Evolutionary conservation across 495 filamentous ascomycete genomes (phyloP).

Genomic region (Cercophora scortea): DNA sequence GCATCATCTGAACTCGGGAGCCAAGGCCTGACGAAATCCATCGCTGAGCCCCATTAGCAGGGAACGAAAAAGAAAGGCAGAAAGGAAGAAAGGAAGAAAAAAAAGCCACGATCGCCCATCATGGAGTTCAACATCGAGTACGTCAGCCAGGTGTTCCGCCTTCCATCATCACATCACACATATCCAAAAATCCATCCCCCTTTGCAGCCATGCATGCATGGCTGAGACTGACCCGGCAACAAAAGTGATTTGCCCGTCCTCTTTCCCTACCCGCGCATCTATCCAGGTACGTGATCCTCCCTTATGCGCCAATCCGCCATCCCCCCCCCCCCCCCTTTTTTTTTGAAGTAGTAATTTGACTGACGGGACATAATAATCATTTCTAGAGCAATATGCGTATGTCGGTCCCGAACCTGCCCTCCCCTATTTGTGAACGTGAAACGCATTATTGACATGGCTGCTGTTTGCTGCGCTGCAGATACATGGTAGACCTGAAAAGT

Average conservation of each 20-base stretch:
- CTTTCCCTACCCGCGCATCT: constrained; percentile 95
- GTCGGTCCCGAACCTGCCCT: constrained; percentile 13
- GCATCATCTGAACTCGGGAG: no score
- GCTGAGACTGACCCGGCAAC: no score
- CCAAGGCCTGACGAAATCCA: background rate
- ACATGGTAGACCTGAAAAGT: constrained; percentile 98
- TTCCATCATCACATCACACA: no score
- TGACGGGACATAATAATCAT: background rate
- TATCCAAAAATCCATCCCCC: no score
- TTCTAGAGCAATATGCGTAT: constrained; percentile 79
- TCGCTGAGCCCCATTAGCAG: background rate
- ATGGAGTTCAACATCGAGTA: constrained; percentile 97
- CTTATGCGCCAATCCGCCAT: background rate
- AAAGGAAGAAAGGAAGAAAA: background rate
- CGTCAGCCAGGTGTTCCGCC: no score
- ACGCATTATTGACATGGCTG: background rate
- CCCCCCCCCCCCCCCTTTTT: no score
- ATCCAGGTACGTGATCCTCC: constrained; percentile 54
- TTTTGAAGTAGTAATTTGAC: constrained; percentile 6
- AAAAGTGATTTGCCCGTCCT: constrained; percentile 81
- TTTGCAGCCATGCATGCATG: no score
- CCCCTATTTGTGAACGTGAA: background rate
- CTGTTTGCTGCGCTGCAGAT: constrained; percentile 39
- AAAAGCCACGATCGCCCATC: background rate
- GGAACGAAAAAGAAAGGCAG: no score